phyloP scores from a whole-genome alignment of 2,329 filamentous ascomycete species.

The Calonectria ilicicola region DNA sequence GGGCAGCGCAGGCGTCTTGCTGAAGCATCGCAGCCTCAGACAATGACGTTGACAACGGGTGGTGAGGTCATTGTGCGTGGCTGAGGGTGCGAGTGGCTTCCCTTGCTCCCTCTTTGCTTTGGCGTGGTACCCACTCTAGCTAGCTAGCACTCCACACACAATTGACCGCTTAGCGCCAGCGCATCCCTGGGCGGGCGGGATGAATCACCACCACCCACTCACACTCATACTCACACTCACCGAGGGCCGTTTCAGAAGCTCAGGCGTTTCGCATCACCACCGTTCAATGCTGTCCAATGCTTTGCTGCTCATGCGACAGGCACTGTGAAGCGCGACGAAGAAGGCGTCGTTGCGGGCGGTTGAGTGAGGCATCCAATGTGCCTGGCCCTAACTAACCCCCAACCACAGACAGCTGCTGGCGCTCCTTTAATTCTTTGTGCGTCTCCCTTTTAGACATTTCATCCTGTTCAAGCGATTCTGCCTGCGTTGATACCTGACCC shows the following conservation, averaged over 20 bases:
- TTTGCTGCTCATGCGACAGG: neutral
- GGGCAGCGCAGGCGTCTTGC: neutral
- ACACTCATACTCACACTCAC: no score
- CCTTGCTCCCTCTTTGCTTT: neutral
- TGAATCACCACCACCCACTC: neutral
- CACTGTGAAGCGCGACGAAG: neutral
- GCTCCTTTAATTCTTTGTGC: neutral
- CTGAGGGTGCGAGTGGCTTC: constrained; percentile 19
- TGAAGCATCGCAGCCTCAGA: neutral
- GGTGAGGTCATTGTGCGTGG: constrained; percentile 27
- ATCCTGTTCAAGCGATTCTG: neutral
- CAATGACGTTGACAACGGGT: constrained; percentile 12
- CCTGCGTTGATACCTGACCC: neutral
- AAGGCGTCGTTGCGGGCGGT: no score
- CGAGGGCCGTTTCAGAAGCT: neutral
- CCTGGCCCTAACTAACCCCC: neutral
- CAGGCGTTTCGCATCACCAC: neutral
- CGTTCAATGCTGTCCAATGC: neutral
- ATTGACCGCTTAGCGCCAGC: neutral
- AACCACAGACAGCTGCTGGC: neutral
- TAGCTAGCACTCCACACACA: no score
- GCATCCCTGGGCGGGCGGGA: neutral
- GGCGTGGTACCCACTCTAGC: no score
- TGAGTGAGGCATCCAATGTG: neutral
- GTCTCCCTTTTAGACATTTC: neutral